phyloP scores from a whole-genome alignment of 2,329 filamentous ascomycete species.

The Penicillium sp. region DNA sequence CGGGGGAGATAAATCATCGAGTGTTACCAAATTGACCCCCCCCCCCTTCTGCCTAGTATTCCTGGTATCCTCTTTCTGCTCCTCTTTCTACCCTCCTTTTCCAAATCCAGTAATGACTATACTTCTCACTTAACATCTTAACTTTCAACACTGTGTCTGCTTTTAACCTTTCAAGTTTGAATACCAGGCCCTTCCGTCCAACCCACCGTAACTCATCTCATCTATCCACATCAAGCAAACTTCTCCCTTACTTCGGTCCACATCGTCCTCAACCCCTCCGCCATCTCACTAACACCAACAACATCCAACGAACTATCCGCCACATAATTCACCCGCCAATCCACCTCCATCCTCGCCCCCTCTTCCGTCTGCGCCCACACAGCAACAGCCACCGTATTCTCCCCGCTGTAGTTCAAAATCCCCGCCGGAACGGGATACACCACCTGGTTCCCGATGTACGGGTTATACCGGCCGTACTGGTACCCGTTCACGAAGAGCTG shows the following conservation, averaged over 20 bases:
- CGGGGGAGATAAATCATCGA: not conserved
- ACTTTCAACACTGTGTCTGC: not conserved
- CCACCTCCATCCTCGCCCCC: constrained; percentile 53
- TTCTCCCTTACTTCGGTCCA: constrained; percentile 48
- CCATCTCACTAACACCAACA: constrained; percentile 42
- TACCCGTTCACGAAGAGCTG: constrained; percentile 67
- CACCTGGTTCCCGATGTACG: constrained; percentile 63
- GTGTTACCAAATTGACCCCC: no score
- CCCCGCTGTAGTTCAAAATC: constrained; percentile 59
- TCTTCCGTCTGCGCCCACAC: constrained; percentile 62
- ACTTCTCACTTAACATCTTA: not conserved
- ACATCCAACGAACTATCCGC: constrained; percentile 56
- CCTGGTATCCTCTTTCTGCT: no score
- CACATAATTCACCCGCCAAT: constrained; percentile 58
- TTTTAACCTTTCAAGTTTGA: no score
- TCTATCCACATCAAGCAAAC: constrained; percentile 33
- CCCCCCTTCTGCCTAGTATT: no score
- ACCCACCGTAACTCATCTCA: no score
- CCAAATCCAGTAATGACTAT: not conserved
- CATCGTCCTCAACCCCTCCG: constrained; percentile 51
- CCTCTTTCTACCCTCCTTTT: no score
- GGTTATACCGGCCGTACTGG: constrained; percentile 63
- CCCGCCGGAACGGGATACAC: constrained; percentile 63
- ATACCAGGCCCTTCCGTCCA: not conserved
- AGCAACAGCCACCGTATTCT: constrained; percentile 60